Base-by-base conservation (phyloP, 371 early-diverging fungal species). In the Actinomortierella ambigua region DNA sequence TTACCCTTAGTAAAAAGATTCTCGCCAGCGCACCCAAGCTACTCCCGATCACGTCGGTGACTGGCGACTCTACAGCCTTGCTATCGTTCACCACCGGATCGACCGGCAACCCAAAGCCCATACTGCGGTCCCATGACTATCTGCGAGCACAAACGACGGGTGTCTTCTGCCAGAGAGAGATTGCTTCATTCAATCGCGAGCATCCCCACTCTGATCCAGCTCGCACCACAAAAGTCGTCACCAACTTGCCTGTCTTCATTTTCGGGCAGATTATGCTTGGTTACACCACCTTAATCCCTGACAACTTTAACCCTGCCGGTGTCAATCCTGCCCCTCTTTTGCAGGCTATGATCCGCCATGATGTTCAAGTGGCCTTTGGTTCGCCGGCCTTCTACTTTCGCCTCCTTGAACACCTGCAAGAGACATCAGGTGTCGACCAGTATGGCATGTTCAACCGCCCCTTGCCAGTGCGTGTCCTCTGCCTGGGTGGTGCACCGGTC, bases 241-340 rank as follows among this genome's bases (percentile, higher is more conserved):
- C 73, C 52, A 73, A 73, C 59, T 50, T 73, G 40, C 73, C 73
- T 2, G 67, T 63, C 7, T 73, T 73, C 43, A 73, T 73, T 28
- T 73, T 73, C 47, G 73, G 73, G 4, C 73, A 73, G 48, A 73
- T 73, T 43, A 73, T 73, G 73, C 63, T 73, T 8, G 73, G 73
- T 28, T 73, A 66, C 58, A 73, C 73, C 18, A 73, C 73, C 28
- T 26, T 73, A 43, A 73, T 73, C 43, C 73, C 73, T 11, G 73
- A 73, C 24, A 73, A 63, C 57, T 73, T 73, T 50, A 73, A 73
- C 26, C 73, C 73, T 13, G 67, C 73, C 1, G 73, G 73, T 2
- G 63, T 67, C 34, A 67, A 56, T 27, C 73, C 73, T 34, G 67
- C 46, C 9, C 73, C 67, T 40, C 61, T 73, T 14, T 28, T 73